These are phyloP conservation scores for Lepiota venenata DNA, from an alignment of 768 basidiomycete species.

Conservation along the genomic window DNA sequence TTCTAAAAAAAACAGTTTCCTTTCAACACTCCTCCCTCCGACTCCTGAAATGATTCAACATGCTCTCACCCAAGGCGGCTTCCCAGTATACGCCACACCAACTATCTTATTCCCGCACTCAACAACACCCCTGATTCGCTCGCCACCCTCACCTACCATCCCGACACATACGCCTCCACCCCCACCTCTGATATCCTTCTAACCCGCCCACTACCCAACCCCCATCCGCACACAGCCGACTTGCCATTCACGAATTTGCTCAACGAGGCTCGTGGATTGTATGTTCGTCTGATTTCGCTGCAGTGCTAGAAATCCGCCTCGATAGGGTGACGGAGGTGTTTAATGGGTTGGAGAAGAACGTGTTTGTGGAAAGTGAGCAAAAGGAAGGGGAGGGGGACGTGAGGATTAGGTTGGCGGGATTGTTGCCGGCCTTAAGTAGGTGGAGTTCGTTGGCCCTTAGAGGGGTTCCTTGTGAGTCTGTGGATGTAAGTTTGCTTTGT, in stretches of 20 bases:
- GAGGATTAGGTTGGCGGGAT: constrained; percentile 68
- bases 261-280: constrained; percentile 64
- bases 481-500: constrained; percentile 58
- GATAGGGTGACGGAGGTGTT: constrained; percentile 66
- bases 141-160: too few relatives aligned
- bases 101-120: constrained; percentile 23
- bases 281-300: constrained; percentile 63
- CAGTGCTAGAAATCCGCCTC: constrained; percentile 69
- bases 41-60: constrained; percentile 67
- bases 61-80: constrained; percentile 65
- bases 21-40: constrained; percentile 71
- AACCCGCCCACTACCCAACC: constrained; percentile 19
- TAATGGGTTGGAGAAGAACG: constrained; percentile 56
- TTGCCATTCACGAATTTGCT: constrained; percentile 62
- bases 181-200: constrained; percentile 2
- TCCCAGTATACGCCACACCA: constrained; percentile 20
- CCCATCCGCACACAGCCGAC: constrained; percentile 31
- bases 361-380: constrained; percentile 41
- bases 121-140: constrained; percentile 3
- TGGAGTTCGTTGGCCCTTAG: constrained; percentile 74
- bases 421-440: constrained; percentile 75
- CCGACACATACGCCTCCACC: background rate
- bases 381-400: constrained; percentile 32
- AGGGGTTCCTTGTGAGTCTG: constrained; percentile 72
- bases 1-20: constrained; percentile 41